Percentiles rank a stretch among this genome's conserved stretches.
Conservation (phyloP, 1,139 yeast species). For the Candida pseudoviswanathii region DNA sequence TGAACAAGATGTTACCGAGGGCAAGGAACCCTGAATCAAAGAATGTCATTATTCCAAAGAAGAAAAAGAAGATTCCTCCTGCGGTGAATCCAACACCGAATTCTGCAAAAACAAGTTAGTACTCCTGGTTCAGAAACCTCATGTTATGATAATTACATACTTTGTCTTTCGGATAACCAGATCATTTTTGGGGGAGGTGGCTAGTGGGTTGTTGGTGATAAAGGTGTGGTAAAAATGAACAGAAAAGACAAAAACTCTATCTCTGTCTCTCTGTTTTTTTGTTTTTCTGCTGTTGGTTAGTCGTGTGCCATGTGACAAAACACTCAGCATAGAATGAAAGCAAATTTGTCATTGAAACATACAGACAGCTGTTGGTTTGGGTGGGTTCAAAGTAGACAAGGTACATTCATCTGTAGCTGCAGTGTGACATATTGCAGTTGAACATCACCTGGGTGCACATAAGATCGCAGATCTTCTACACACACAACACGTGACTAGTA, state of each 20-base stretch:
- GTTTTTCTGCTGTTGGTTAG: neutral
- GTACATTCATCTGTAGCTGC: neutral
- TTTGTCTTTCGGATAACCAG: conserved; percentile 81
- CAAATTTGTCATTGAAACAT: neutral
- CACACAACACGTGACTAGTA: no score
- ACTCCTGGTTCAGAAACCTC: neutral
- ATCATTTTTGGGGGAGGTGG: conserved; percentile 39
- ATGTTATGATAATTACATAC: conserved; percentile 42
- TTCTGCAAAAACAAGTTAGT: conserved; percentile 42
- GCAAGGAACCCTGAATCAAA: conserved; percentile 91
- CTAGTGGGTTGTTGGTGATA: neutral
- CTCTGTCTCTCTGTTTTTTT: neutral
- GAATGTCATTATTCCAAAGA: conserved; percentile 80
- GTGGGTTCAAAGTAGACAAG: no score
- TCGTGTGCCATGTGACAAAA: neutral
- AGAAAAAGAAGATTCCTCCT: conserved; percentile 76
- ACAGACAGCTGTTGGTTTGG: neutral
- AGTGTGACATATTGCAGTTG: neutral
- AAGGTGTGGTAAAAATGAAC: no score
- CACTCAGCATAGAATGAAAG: neutral
- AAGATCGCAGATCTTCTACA: no score
- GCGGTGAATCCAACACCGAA: conserved; percentile 95
- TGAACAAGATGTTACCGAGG: conserved; percentile 80
- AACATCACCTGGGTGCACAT: no score
- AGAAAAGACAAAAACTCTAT: neutral